Evolutionary conservation across 768 basidiomycete species (phyloP).

Genomic region (Filobasidium wieringae): DNA sequence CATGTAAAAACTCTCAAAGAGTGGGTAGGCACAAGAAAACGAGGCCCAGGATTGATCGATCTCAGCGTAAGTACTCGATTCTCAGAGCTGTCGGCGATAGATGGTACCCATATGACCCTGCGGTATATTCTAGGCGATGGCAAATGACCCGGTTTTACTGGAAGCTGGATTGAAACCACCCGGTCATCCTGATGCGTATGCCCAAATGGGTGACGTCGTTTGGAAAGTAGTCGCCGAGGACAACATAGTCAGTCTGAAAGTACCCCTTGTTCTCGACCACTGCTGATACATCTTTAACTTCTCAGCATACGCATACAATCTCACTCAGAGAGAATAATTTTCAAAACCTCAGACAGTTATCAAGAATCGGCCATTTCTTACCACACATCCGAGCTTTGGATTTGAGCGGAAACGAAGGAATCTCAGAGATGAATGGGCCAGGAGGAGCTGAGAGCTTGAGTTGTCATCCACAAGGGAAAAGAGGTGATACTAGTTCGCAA

Average conservation of each 20-base stretch:
- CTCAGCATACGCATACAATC: conserved; percentile 50
- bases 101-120: not conserved
- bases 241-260: not conserved
- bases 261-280: not conserved
- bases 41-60: conserved; percentile 11
- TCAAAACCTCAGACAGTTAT: conserved; percentile 49
- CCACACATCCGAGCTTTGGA: conserved; percentile 44
- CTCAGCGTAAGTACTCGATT: conserved; percentile 8
- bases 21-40: conserved; percentile 9
- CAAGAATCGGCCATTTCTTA: conserved; percentile 57
- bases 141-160: conserved; percentile 62
- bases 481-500: conserved; percentile 32
- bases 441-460: conserved; percentile 59
- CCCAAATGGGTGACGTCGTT: conserved; percentile 55
- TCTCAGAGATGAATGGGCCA: conserved; percentile 54
- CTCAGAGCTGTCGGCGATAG: not conserved
- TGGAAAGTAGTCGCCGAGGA: conserved; percentile 48
- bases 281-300: conserved; percentile 1
- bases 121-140: conserved; percentile 42
- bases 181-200: conserved; percentile 52
- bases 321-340: conserved; percentile 74
- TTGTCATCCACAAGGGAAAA: conserved; percentile 57
- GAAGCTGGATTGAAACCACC: conserved; percentile 61
- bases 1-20: conserved; percentile 11
- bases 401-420: conserved; percentile 33